Percentiles rank a stretch among this genome's conserved stretches.
phyloP scores from a whole-genome alignment of 371 early-diverging fungal species.

The Choanephora cucurbitarum region DNA sequence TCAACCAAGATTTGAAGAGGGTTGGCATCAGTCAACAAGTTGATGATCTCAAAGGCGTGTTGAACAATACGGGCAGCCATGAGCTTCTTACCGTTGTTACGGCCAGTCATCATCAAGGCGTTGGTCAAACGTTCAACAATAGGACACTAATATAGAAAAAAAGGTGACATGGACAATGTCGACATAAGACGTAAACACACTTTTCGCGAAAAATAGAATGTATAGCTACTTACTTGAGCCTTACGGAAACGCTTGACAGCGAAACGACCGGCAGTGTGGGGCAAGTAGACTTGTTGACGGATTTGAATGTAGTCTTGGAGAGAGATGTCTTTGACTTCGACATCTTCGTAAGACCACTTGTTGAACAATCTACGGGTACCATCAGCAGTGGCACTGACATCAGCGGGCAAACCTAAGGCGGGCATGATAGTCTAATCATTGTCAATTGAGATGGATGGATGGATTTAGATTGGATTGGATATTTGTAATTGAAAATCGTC shows the following conservation, averaged over 20 bases:
- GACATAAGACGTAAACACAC: not conserved
- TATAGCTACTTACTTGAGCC: constrained; percentile 74
- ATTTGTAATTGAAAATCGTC: no score
- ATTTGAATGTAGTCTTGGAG: constrained; percentile 95
- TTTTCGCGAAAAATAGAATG: not conserved
- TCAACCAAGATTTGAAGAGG: constrained; percentile 99
- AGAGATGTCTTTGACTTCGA: constrained; percentile 95
- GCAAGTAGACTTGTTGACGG: constrained; percentile 93
- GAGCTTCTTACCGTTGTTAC: constrained; percentile 99
- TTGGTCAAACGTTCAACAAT: constrained; percentile 99
- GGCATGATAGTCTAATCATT: constrained; percentile 15
- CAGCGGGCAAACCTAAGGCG: constrained; percentile 6
- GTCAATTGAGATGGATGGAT: constrained; percentile 10
- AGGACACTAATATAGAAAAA: constrained; percentile 76
- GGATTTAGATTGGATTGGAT: no score
- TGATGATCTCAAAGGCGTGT: constrained; percentile 99
- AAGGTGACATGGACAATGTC: constrained; percentile 4
- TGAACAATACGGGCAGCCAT: constrained; percentile 99
- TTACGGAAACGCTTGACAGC: constrained; percentile 98
- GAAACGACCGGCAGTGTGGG: constrained; percentile 99
- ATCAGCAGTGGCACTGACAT: constrained; percentile 58
- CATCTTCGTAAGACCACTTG: constrained; percentile 96
- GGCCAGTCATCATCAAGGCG: constrained; percentile 99
- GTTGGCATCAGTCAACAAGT: constrained; percentile 98
- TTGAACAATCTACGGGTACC: constrained; percentile 82